phyloP scores from a whole-genome alignment of 805 yeast genomes.

The Nakazawaea wyomingensis region DNA sequence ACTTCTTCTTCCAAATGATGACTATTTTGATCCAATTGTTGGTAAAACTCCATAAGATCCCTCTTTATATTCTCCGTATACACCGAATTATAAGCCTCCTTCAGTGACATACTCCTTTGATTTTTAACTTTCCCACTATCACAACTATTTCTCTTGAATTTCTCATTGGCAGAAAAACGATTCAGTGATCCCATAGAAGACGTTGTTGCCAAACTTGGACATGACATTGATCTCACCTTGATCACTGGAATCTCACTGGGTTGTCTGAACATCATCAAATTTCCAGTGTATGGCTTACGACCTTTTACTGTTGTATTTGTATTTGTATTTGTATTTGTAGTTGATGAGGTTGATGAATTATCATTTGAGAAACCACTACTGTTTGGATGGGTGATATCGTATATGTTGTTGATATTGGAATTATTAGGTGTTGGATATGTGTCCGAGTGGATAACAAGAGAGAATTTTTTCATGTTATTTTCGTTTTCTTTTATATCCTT shows the following conservation, averaged over 20 bases:
- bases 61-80: constrained; percentile 7
- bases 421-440: neutral
- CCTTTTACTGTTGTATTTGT: neutral
- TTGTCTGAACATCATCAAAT: constrained; percentile 10
- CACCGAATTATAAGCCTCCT: constrained; percentile 6
- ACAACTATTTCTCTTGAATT: neutral
- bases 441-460: constrained; percentile 8
- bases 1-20: constrained; percentile 16
- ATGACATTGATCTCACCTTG: constrained; percentile 11
- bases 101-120: neutral
- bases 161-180: neutral
- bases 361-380: neutral
- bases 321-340: neutral
- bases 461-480: constrained; percentile 8
- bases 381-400: constrained; percentile 6
- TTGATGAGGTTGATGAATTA: too few species aligned
- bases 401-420: neutral
- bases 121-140: neutral
- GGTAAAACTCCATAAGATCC: constrained; percentile 4
- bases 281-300: constrained; percentile 9
- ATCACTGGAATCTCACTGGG: constrained; percentile 1
- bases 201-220: constrained; percentile 3
- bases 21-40: neutral
- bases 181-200: too few species aligned
- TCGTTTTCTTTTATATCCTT: too few species aligned